Conservation (phyloP, 2,329 filamentous ascomycete genomes). For the Colletotrichum scovillei region DNA sequence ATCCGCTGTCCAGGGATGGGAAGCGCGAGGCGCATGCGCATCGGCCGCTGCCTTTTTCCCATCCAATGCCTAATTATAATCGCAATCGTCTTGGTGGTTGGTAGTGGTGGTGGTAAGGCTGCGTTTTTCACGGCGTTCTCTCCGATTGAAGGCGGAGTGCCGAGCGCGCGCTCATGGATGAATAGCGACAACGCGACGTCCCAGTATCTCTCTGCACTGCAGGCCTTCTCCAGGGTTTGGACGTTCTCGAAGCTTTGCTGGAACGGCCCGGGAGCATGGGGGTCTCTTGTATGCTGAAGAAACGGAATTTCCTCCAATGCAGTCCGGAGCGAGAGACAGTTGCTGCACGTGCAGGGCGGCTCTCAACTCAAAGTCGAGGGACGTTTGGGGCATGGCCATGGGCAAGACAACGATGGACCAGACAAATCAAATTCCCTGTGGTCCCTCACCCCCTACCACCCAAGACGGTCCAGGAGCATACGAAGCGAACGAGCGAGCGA, state of each 20-base stretch:
- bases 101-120: constrained; percentile 1
- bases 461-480: background rate
- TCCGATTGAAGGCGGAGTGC: constrained; percentile 14
- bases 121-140: constrained; percentile 7
- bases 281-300: constrained; percentile 18
- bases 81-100: background rate
- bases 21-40: constrained; percentile 27
- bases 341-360: constrained; percentile 25
- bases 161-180: constrained; percentile 6
- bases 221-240: background rate
- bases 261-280: constrained; percentile 25
- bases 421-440: background rate
- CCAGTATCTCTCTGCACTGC: background rate
- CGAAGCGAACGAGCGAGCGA: constrained; percentile 26
- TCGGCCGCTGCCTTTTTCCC: constrained; percentile 16
- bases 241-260: constrained; percentile 21
- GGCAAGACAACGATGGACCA: background rate
- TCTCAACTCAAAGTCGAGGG: constrained; percentile 1
- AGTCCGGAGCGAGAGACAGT: constrained; percentile 27
- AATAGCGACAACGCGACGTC: constrained; percentile 7
- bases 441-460: background rate
- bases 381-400: background rate
- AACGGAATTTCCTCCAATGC: constrained; percentile 28
- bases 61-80: background rate
- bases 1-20: constrained; percentile 19